These are phyloP conservation scores for Guillardia theta DNA, from an alignment of 78 protist species.

Conservation along the genomic window DNA sequence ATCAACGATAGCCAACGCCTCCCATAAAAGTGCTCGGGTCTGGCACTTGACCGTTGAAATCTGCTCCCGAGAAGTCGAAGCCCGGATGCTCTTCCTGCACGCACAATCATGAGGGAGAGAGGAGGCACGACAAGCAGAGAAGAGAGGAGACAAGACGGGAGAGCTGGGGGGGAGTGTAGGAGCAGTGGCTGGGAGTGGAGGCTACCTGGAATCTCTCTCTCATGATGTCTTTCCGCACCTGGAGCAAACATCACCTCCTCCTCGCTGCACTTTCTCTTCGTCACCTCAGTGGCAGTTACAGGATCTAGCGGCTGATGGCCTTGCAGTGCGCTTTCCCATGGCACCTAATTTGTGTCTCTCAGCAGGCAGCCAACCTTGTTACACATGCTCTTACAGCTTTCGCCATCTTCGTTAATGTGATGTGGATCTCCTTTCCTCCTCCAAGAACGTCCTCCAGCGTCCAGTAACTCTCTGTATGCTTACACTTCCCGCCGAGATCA, in stretches of 20 bases:
- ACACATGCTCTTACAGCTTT: neutral
- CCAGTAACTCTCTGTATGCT: neutral
- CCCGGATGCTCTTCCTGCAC: constrained; percentile 15
- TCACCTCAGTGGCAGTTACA: neutral
- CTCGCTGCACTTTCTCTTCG: neutral
- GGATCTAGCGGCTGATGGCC: neutral
- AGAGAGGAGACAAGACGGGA: neutral
- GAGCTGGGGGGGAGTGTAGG: neutral
- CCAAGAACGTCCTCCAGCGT: neutral
- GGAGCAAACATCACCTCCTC: too few species aligned
- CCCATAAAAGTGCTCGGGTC: constrained; percentile 16
- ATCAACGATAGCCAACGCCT: neutral
- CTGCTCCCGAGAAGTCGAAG: neutral
- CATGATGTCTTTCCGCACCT: constrained; percentile 27
- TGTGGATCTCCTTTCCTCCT: neutral
- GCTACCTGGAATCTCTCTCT: neutral
- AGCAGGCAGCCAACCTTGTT: neutral
- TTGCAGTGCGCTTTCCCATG: neutral
- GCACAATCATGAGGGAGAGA: neutral
- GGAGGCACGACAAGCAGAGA: neutral
- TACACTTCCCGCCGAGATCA: neutral
- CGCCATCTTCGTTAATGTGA: neutral
- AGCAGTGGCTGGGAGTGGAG: neutral
- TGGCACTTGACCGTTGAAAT: neutral
- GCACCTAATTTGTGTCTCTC: neutral